A percentile compares a stretch with the other conserved stretches of the same genome.
These are phyloP conservation scores for Plasmopara viticola DNA, from an alignment of 352 stramenopile genomes.

Conservation along the genomic window DNA sequence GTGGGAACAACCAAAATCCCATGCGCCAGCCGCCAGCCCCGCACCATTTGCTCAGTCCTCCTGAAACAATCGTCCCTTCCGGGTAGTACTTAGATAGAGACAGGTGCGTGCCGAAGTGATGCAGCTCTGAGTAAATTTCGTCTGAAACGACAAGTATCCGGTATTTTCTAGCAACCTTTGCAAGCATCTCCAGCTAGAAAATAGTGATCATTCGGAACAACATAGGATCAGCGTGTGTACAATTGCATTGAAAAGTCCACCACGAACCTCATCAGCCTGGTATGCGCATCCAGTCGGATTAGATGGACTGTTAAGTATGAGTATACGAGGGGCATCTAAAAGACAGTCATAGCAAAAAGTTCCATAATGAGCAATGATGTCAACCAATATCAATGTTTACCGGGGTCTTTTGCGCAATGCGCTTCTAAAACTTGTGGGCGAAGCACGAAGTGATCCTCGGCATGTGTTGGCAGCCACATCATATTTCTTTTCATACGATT, in stretches of 20 bases:
- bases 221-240: slow-evolving; percentile 3
- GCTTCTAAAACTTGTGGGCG: slow-evolving; percentile 75
- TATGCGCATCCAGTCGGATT: slow-evolving; percentile 84
- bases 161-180: slow-evolving; percentile 74
- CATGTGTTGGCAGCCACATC: slow-evolving; percentile 80
- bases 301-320: slow-evolving; percentile 83
- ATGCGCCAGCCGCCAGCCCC: slow-evolving; percentile 83
- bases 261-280: slow-evolving; percentile 57
- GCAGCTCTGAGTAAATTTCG: slow-evolving; percentile 85
- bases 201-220: not conserved
- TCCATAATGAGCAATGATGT: not conserved
- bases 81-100: slow-evolving; percentile 85
- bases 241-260: not conserved
- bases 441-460: slow-evolving; percentile 75
- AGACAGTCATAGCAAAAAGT: not conserved
- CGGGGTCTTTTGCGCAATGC: slow-evolving; percentile 71
- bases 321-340: slow-evolving; percentile 69
- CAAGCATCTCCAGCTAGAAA: slow-evolving; percentile 50
- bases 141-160: slow-evolving; percentile 86
- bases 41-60: slow-evolving; percentile 85
- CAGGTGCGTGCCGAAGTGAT: slow-evolving; percentile 62
- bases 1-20: slow-evolving; percentile 83
- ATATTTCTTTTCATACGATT: slow-evolving; percentile 50
- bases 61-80: slow-evolving; percentile 83
- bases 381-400: slow-evolving; percentile 19